Evolutionary conservation across 192 early-diverging fungal genomes (phyloP).

Genomic region (Linnemannia hyalina): DNA sequence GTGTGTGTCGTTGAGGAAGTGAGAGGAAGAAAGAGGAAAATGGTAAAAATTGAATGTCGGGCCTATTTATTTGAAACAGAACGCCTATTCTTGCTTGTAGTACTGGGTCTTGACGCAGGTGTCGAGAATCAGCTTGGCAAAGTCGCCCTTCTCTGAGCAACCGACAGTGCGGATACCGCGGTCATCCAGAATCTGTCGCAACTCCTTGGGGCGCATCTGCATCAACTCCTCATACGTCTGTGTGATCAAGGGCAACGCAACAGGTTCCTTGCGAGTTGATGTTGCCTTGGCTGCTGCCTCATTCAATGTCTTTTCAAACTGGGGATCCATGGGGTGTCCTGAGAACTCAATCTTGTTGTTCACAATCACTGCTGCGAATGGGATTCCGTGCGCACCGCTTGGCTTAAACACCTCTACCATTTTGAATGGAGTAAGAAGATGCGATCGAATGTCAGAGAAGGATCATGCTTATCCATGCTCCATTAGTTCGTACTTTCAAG

Average conservation of each 20-base stretch:
- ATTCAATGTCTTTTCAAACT: conserved; percentile 48
- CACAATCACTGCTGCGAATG: conserved; percentile 62
- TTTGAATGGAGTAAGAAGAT: not conserved
- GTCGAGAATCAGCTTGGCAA: conserved; percentile 61
- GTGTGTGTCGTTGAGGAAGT: too few relatives aligned
- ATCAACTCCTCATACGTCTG: conserved; percentile 63
- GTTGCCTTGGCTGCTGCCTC: conserved; percentile 43
- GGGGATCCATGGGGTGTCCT: conserved; percentile 65
- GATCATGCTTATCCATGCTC: not conserved
- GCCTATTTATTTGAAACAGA: not conserved
- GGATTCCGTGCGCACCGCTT: conserved; percentile 65
- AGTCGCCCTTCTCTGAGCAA: conserved; percentile 65
- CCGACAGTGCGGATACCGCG: conserved; percentile 56
- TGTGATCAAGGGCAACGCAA: conserved; percentile 60
- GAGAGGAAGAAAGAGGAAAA: too few relatives aligned
- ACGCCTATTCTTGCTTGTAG: conserved; percentile 34
- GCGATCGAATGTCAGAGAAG: not conserved
- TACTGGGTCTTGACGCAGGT: conserved; percentile 52
- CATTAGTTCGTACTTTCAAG: not conserved
- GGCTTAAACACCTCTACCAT: conserved; percentile 57
- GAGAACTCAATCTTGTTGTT: conserved; percentile 63
- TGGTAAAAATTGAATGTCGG: not conserved
- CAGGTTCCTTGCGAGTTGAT: conserved; percentile 42
- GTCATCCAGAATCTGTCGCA: conserved; percentile 64
- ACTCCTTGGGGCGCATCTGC: conserved; percentile 61